These are phyloP conservation scores for Metschnikowia cerradonensis DNA, from an alignment of 805 yeast genomes.

Conservation along the genomic window DNA sequence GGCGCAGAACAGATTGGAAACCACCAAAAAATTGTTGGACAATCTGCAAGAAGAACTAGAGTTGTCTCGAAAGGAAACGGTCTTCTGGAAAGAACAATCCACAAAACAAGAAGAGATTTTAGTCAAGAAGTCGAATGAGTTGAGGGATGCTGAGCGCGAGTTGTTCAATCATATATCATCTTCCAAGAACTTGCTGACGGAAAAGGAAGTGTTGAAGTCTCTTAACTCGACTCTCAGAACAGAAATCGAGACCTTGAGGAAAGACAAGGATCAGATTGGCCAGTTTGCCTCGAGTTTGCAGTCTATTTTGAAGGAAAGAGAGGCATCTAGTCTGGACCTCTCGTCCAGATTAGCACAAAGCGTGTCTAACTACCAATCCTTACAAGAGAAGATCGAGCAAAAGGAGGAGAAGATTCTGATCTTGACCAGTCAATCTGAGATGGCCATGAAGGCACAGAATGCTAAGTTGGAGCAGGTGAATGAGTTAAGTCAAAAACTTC, in stretches of 20 bases:
- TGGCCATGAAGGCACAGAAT: slow-evolving; percentile 49
- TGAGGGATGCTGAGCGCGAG: slow-evolving; percentile 48
- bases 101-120: slow-evolving; percentile 36
- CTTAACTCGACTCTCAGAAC: slow-evolving; percentile 47
- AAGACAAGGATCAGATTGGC: slow-evolving; percentile 58
- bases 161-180: slow-evolving; percentile 44
- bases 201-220: slow-evolving; percentile 47
- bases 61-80: slow-evolving; percentile 26
- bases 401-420: slow-evolving; percentile 51
- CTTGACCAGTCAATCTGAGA: slow-evolving; percentile 54
- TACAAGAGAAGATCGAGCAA: slow-evolving; percentile 45
- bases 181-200: slow-evolving; percentile 48
- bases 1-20: slow-evolving; percentile 48
- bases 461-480: slow-evolving; percentile 57
- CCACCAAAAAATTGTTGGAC: slow-evolving; percentile 34
- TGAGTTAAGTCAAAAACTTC: slow-evolving; percentile 44
- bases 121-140: slow-evolving; percentile 42
- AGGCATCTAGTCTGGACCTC: slow-evolving; percentile 45
- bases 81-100: slow-evolving; percentile 40
- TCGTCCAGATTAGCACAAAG: slow-evolving; percentile 47
- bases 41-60: slow-evolving; percentile 26
- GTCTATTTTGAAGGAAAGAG: slow-evolving; percentile 58
- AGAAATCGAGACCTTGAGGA: slow-evolving; percentile 49
- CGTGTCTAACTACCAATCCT: slow-evolving; percentile 41
- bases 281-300: slow-evolving; percentile 59